Conservation (phyloP, 2,329 filamentous ascomycete species). For the Pseudogymnoascus verrucosus region DNA sequence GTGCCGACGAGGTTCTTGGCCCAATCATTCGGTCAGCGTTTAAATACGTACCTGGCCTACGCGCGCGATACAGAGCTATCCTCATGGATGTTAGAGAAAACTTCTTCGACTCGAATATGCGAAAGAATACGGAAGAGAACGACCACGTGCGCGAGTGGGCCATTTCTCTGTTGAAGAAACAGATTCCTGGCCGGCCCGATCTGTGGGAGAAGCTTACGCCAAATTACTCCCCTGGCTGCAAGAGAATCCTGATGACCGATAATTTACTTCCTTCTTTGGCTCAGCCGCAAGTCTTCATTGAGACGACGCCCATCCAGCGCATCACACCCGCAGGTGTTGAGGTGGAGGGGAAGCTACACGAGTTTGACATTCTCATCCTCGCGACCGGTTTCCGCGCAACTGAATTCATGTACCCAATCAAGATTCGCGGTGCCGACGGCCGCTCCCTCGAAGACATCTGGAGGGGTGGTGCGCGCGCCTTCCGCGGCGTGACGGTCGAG, state of each 20-base stretch:
- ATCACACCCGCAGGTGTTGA: conserved; percentile 41
- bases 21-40: conserved; percentile 15
- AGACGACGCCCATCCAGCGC: conserved; percentile 39
- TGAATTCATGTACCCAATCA: conserved; percentile 51
- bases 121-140: conserved; percentile 33
- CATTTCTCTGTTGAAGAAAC: conserved; percentile 33
- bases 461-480: conserved; percentile 42
- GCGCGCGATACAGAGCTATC: conserved; percentile 40
- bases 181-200: conserved; percentile 40
- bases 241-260: conserved; percentile 45
- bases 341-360: conserved; percentile 31
- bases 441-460: conserved; percentile 42
- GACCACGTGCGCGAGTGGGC: conserved; percentile 32
- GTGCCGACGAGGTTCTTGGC: conserved; percentile 40
- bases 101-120: conserved; percentile 32
- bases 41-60: conserved; percentile 41
- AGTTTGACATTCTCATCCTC: conserved; percentile 48
- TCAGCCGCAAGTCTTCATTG: conserved; percentile 39
- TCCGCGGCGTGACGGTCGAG: conserved; percentile 43
- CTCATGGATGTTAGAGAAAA: conserved; percentile 49
- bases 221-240: conserved; percentile 46
- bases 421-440: conserved; percentile 38
- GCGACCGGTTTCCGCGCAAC: conserved; percentile 52
- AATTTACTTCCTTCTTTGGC: conserved; percentile 47
- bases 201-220: conserved; percentile 46